Percentiles rank a stretch among this genome's conserved stretches.
These are phyloP conservation scores for Medicago ruthenica DNA, from an alignment of 306 rosid species.

Conservation along the genomic window DNA sequence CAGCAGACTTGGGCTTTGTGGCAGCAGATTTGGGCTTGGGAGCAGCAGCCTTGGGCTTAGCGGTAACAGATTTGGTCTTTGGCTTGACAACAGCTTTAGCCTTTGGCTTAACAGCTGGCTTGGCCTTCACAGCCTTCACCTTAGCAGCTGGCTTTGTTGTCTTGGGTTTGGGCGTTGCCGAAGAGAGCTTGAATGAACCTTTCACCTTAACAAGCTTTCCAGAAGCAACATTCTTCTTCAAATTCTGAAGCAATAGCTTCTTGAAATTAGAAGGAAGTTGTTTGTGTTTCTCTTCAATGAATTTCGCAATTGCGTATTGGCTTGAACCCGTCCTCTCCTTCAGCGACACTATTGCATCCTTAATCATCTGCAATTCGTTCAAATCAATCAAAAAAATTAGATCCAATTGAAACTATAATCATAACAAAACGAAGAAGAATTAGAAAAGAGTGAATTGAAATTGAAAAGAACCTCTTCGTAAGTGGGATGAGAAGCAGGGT, in stretches of 20 bases:
- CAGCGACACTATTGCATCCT: constrained; percentile 72
- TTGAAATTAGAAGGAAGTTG: constrained; percentile 69
- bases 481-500: constrained; percentile 66
- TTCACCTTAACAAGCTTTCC: constrained; percentile 74
- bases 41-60: neutral
- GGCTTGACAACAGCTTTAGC: neutral
- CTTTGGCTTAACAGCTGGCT: neutral
- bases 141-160: neutral
- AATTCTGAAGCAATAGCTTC: constrained; percentile 69
- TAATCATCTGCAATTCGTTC: constrained; percentile 63
- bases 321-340: constrained; percentile 83
- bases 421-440: neutral
- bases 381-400: constrained; percentile 16
- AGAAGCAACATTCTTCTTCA: constrained; percentile 79
- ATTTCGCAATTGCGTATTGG: constrained; percentile 77
- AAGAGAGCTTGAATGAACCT: constrained; percentile 67
- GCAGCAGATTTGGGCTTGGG: neutral
- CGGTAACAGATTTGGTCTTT: neutral
- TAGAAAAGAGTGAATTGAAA: neutral
- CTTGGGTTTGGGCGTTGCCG: constrained; percentile 30
- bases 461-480: constrained; percentile 67
- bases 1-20: neutral
- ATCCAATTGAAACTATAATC: neutral
- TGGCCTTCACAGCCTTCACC: neutral
- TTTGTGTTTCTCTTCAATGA: constrained; percentile 76